A percentile compares a stretch with the other conserved stretches of the same genome.
phyloP scores from a whole-genome alignment of 148 eudicot species.

The Tetragonia tetragonoides region DNA sequence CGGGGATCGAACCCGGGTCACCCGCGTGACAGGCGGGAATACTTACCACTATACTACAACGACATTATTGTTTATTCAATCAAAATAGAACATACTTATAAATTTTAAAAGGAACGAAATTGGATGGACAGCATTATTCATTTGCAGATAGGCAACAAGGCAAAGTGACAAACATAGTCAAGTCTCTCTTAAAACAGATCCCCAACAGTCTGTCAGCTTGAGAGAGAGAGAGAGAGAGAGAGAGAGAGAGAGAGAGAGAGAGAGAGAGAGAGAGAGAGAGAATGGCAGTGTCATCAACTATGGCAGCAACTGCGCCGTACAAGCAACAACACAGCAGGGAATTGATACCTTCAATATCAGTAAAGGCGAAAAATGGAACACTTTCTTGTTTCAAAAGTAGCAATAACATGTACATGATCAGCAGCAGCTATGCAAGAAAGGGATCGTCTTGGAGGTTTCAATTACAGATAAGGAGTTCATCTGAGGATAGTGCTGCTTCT shows the following conservation, averaged over 20 bases:
- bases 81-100: too few species aligned
- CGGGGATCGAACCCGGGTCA: slow-evolving; percentile 99
- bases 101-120: too few species aligned
- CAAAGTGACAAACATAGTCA: background rate
- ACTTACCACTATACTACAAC: slow-evolving; percentile 99
- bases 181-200: background rate
- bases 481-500: background rate
- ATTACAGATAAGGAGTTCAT: slow-evolving; percentile 27
- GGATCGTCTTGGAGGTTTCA: background rate
- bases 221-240: background rate
- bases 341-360: background rate
- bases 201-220: too few species aligned
- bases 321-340: slow-evolving; percentile 6
- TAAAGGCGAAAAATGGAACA: background rate
- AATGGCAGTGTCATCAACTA: slow-evolving; percentile 14
- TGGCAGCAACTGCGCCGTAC: slow-evolving; percentile 2
- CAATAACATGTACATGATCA: background rate
- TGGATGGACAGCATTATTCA: slow-evolving; percentile 11
- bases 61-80: slow-evolving; percentile 37
- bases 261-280: background rate
- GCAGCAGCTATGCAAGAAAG: background rate
- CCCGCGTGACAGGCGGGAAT: slow-evolving; percentile 99
- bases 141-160: slow-evolving; percentile 4
- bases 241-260: background rate
- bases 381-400: background rate